A percentile compares a stretch with the other conserved stretches of the same genome.
Evolutionary conservation across 768 basidiomycete species (phyloP).

Genomic region (Boletellus emodensis): DNA sequence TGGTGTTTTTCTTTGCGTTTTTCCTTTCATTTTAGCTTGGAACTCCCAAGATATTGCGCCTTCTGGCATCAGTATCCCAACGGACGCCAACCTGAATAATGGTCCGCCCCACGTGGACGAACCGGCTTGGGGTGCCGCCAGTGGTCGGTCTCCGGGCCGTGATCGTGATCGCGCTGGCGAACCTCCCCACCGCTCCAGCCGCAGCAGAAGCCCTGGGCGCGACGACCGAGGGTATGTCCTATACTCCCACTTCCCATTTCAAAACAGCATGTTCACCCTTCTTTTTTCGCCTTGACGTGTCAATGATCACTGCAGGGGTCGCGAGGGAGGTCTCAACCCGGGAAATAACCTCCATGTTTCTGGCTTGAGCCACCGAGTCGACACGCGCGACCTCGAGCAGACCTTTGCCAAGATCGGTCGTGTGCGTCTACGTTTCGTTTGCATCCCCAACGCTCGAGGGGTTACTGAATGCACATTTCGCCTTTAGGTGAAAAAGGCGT

Average conservation of each 20-base stretch:
- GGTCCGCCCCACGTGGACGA: conserved; percentile 49
- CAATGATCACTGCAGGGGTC: conserved; percentile 7
- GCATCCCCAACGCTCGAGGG: background rate
- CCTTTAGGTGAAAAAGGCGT: conserved; percentile 54
- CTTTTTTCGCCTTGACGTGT: background rate
- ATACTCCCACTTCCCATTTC: background rate
- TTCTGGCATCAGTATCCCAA: conserved; percentile 70
- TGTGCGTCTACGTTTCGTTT: conserved; percentile 40
- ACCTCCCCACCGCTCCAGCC: conserved; percentile 61
- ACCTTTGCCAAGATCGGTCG: conserved; percentile 86
- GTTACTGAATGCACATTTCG: conserved; percentile 3
- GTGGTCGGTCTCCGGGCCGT: conserved; percentile 41
- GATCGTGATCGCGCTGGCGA: conserved; percentile 37
- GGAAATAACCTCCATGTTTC: conserved; percentile 68
- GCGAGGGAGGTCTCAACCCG: conserved; percentile 45
- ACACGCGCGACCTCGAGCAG: conserved; percentile 83
- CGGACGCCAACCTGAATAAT: conserved; percentile 45
- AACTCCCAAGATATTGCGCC: conserved; percentile 80
- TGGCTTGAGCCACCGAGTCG: conserved; percentile 55
- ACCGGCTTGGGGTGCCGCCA: conserved; percentile 44
- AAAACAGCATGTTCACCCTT: background rate
- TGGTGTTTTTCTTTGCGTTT: conserved; percentile 3
- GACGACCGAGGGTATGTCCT: conserved; percentile 53
- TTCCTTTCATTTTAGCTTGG: conserved; percentile 60
- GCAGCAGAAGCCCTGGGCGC: conserved; percentile 74